Conservation (phyloP, 108 stramenopile species). For the Conticribra guillardii region DNA sequence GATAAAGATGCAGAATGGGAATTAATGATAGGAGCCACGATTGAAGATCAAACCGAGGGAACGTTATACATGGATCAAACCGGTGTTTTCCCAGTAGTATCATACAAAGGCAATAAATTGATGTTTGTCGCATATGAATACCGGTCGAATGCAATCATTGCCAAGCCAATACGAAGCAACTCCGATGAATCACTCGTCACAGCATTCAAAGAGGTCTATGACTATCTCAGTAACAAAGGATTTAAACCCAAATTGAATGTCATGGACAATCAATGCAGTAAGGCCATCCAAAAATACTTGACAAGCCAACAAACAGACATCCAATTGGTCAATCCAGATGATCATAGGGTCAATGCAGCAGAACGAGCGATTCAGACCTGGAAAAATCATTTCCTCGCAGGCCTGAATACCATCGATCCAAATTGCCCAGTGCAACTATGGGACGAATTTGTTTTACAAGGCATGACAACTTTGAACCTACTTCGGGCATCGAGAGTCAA, state of each 20-base stretch:
- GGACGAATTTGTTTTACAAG: slow-evolving; percentile 38
- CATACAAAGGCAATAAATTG: not conserved
- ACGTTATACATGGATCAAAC: slow-evolving; percentile 1
- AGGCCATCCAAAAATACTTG: not conserved
- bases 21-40: not conserved
- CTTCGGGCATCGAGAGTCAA: slow-evolving; percentile 44
- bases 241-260: not conserved
- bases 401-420: slow-evolving; percentile 17
- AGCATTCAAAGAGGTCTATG: slow-evolving; percentile 1
- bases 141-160: not conserved
- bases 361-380: slow-evolving; percentile 18
- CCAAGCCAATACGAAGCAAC: not conserved
- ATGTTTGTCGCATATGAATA: slow-evolving; percentile 8
- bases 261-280: slow-evolving; percentile 2
- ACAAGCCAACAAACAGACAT: not conserved
- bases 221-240: not conserved
- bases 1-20: not conserved
- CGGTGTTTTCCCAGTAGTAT: slow-evolving; percentile 1
- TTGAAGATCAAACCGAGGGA: not conserved
- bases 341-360: slow-evolving; percentile 22
- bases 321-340: slow-evolving; percentile 17
- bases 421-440: slow-evolving; percentile 43
- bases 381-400: slow-evolving; percentile 19
- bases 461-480: slow-evolving; percentile 41
- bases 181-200: not conserved